Percentiles rank a stretch among this genome's conserved stretches.
These are phyloP conservation scores for Plantago ovata DNA, from an alignment of 257 asterid genomes.

Conservation along the genomic window DNA sequence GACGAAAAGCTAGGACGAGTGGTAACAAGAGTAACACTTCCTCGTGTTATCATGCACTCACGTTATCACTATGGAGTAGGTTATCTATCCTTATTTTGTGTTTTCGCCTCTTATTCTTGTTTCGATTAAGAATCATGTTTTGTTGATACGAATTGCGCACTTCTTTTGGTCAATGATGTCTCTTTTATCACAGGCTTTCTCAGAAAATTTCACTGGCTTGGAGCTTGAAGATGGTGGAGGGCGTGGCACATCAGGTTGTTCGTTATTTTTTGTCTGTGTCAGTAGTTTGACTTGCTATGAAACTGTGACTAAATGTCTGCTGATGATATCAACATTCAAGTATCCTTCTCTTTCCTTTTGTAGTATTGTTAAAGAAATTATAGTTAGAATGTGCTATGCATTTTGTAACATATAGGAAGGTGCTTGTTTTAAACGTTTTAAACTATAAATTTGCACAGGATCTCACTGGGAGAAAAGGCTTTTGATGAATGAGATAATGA, in stretches of 20 bases:
- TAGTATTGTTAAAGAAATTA: too few relatives aligned
- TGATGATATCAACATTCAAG: background rate
- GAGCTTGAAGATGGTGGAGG: conserved; percentile 99
- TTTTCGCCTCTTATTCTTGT: background rate
- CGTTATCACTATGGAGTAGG: conserved; percentile 88
- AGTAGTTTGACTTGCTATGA: background rate
- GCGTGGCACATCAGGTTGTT: conserved; percentile 90
- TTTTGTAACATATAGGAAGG: background rate
- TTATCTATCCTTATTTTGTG: background rate
- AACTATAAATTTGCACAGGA: conserved; percentile 43
- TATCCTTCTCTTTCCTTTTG: too few relatives aligned
- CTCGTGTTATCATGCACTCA: conserved; percentile 88
- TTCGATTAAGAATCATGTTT: conserved; percentile 6
- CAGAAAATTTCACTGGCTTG: conserved; percentile 86
- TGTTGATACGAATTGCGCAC: background rate
- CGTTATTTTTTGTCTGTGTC: background rate
- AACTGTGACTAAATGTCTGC: background rate
- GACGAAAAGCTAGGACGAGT: conserved; percentile 83
- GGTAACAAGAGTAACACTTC: conserved; percentile 89
- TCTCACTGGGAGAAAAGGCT: conserved; percentile 99
- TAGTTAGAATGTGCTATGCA: too few relatives aligned
- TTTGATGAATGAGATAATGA: conserved; percentile 94
- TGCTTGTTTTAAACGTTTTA: conserved; percentile 13
- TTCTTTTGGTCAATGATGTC: background rate
- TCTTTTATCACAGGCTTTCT: conserved; percentile 60